These are phyloP conservation scores for Blastobotrys attinorum DNA, from an alignment of 805 yeast genomes.

Conservation along the genomic window DNA sequence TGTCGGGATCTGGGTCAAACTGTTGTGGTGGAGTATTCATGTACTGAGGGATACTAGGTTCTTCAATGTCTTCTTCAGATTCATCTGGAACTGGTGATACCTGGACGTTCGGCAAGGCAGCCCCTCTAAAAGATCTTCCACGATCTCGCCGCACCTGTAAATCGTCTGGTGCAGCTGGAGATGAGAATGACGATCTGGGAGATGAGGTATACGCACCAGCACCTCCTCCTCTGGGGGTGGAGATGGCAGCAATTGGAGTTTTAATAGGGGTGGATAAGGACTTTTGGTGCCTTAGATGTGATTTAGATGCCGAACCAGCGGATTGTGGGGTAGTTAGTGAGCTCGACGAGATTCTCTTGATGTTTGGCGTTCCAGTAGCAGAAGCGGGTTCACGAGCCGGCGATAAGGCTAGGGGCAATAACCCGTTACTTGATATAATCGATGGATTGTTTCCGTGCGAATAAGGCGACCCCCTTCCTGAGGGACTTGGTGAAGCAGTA, in stretches of 20 bases:
- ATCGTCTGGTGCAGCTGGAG: too few relatives aligned
- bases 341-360: background rate
- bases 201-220: too few relatives aligned
- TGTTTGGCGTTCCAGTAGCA: background rate
- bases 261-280: slow-evolving; percentile 3
- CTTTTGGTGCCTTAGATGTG: slow-evolving; percentile 3
- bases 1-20: too few relatives aligned
- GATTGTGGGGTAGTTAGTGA: slow-evolving; percentile 1
- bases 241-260: background rate
- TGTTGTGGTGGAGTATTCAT: background rate
- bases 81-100: too few relatives aligned
- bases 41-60: too few relatives aligned
- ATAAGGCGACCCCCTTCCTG: background rate
- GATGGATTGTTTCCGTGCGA: slow-evolving; percentile 2
- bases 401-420: slow-evolving; percentile 19
- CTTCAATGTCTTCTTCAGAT: too few relatives aligned
- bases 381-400: slow-evolving; percentile 13
- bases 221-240: too few relatives aligned
- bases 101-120: background rate
- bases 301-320: too few relatives aligned
- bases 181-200: too few relatives aligned
- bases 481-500: slow-evolving; percentile 4
- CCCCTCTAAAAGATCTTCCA: background rate
- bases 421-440: slow-evolving; percentile 10
- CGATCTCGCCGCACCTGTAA: background rate